Evolutionary conservation across 1,139 yeast genomes (phyloP), one percentile per base, ranked within the genome.

Genomic region (Fermentozyma sake): DNA sequence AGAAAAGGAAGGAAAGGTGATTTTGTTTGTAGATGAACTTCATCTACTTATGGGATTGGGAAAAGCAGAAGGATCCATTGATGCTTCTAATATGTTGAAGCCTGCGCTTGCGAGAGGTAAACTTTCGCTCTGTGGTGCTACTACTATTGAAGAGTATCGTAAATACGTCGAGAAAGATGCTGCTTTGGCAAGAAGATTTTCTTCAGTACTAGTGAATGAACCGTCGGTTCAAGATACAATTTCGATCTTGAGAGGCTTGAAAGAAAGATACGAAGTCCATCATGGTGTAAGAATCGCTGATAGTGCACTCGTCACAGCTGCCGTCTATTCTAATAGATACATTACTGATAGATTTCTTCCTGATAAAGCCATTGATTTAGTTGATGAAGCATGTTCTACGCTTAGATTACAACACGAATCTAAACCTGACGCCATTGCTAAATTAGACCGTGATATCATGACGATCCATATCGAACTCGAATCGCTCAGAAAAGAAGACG

Each of bases 251-350:
- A 76, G 98, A 50, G 98, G 98, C 5, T 67, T 91, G 49, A 89
- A 89, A 52, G 97, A 91, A 50, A 72, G 83, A 41, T 91, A 91
- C 50, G 98, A 91, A 50, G 96, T 91, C 3, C 98, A 91, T 50
- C 98, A 91, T 50, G 98, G 98, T 56, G 98, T 91, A n/a, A 73
- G 96, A 40, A 86, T 91, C 33, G 74, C 93, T 5, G 98, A 91
- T 52, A 73, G 89, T 22, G 96, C 98, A 0, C 67, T 91, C 33
- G 97, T 91, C 1, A 83, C 96, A 0, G 96, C 97, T 7, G 96
- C 96, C 0, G 78, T 84, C 4, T 77, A 89, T 48, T 80, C 95
- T 17, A 85, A 86, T 48, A 70, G 98, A 39, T 91, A 91, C 52
- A 85, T 91, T 31, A 84, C 95, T 6, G 97, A 91, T 52, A 61